Evolutionary conservation across 352 stramenopile genomes (phyloP).

Genomic region (Globisporangium takayamanum): DNA sequence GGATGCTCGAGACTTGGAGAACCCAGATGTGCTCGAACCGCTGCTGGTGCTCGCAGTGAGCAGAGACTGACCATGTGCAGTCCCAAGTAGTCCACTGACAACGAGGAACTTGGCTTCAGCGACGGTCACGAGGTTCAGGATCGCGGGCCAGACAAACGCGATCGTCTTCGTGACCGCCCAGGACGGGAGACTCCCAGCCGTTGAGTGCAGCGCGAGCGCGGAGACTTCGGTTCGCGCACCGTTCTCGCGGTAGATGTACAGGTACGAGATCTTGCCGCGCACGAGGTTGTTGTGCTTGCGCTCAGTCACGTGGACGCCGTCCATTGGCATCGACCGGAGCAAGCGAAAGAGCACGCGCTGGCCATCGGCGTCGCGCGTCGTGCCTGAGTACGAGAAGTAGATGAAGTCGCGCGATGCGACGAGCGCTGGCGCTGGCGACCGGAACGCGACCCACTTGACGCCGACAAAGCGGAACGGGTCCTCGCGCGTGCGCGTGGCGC

Average conservation of each 20-base stretch:
- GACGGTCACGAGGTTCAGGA: slow-evolving; percentile 29
- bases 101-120: slow-evolving; percentile 24
- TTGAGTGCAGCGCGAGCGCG: slow-evolving; percentile 27
- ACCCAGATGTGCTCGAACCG: neutral
- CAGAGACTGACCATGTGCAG: neutral
- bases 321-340: slow-evolving; percentile 34
- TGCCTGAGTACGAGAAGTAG: slow-evolving; percentile 36
- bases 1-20: neutral
- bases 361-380: slow-evolving; percentile 22
- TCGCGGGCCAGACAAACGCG: slow-evolving; percentile 25
- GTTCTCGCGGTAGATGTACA: slow-evolving; percentile 32
- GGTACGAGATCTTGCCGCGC: slow-evolving; percentile 32
- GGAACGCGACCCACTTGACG: slow-evolving; percentile 38
- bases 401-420: slow-evolving; percentile 35
- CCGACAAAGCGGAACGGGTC: slow-evolving; percentile 44
- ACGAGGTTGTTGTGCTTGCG: slow-evolving; percentile 24
- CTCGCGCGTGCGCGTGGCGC: slow-evolving; percentile 21
- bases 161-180: slow-evolving; percentile 36
- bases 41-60: slow-evolving; percentile 2
- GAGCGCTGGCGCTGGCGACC: slow-evolving; percentile 27
- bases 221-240: slow-evolving; percentile 25
- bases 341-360: slow-evolving; percentile 33
- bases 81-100: slow-evolving; percentile 16
- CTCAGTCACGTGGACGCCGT: slow-evolving; percentile 22
- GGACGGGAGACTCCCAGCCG: slow-evolving; percentile 25